Percentiles rank a stretch among this genome's conserved stretches.
Evolutionary conservation across 2,329 filamentous ascomycete species (phyloP).

Genomic region (Cladosporium sp.): DNA sequence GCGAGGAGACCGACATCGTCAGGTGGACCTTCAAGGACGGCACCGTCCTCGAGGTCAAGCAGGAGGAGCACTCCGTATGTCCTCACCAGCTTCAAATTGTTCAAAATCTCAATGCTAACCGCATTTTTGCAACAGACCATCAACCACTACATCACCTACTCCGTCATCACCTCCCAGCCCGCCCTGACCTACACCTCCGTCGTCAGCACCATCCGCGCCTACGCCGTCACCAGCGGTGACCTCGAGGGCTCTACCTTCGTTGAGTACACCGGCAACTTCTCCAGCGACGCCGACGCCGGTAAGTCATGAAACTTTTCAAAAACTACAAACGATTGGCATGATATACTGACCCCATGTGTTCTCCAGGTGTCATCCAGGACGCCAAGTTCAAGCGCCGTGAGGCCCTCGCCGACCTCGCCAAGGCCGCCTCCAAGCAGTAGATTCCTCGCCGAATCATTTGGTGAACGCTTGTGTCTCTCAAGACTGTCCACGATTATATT

Average conservation of each 20-base stretch:
- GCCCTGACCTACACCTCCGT: slow-evolving; percentile 63
- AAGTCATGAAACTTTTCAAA: slow-evolving; percentile 28
- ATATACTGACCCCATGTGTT: slow-evolving; percentile 11
- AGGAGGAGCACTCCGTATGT: slow-evolving; percentile 68
- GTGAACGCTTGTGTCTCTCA: too few relatives aligned
- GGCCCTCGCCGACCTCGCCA: slow-evolving; percentile 62
- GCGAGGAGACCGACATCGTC: slow-evolving; percentile 61
- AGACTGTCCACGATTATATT: not conserved
- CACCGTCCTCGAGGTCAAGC: slow-evolving; percentile 65
- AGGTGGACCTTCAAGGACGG: slow-evolving; percentile 70
- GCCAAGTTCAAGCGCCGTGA: slow-evolving; percentile 74
- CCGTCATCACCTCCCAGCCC: slow-evolving; percentile 63
- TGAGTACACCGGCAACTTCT: slow-evolving; percentile 67
- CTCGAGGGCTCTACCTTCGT: slow-evolving; percentile 63
- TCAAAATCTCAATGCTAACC: slow-evolving; percentile 1
- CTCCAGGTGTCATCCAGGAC: slow-evolving; percentile 64
- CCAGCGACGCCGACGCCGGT: slow-evolving; percentile 67
- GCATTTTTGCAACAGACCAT: slow-evolving; percentile 48
- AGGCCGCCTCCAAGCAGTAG: slow-evolving; percentile 32
- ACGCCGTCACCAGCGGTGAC: slow-evolving; percentile 62
- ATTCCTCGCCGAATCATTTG: not conserved
- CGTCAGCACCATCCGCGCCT: slow-evolving; percentile 63
- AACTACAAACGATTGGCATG: not conserved
- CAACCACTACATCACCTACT: slow-evolving; percentile 73
- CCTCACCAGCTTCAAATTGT: not conserved